Evolutionary conservation across 2,329 filamentous ascomycete genomes (phyloP).

Genomic region (Amphichorda felina): DNA sequence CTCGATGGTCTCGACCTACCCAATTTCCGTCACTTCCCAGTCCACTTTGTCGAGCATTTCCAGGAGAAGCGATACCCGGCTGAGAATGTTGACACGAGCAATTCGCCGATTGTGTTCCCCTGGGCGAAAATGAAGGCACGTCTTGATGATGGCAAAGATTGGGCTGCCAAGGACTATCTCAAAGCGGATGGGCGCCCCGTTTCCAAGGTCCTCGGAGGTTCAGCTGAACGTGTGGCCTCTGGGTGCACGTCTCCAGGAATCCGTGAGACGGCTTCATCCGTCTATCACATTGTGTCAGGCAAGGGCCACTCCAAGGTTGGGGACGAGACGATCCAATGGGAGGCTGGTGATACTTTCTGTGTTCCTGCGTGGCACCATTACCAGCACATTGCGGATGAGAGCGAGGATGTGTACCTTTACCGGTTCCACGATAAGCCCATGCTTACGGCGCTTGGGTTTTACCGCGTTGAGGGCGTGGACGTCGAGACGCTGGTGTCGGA

Average conservation of each 20-base stretch:
- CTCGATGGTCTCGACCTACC: constrained; percentile 42
- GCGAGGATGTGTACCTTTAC: no score
- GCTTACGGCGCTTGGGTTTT: no score
- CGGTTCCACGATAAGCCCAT: no score
- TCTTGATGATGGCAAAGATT: neutral
- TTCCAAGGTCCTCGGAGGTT: constrained; percentile 30
- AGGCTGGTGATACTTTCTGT: no score
- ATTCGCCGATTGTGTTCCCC: constrained; percentile 33
- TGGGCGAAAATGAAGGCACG: constrained; percentile 27
- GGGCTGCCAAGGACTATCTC: constrained; percentile 15
- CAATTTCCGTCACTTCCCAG: constrained; percentile 33
- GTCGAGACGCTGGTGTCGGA: no score
- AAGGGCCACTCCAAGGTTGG: no score
- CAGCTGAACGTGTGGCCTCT: constrained; percentile 28
- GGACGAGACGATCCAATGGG: no score
- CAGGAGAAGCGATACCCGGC: constrained; percentile 27
- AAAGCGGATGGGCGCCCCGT: constrained; percentile 12
- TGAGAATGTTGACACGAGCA: constrained; percentile 4
- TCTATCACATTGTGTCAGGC: constrained; percentile 48
- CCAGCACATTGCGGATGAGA: no score
- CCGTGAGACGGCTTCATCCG: constrained; percentile 36
- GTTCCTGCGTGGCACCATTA: no score
- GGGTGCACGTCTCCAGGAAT: constrained; percentile 20
- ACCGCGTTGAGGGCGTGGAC: no score
- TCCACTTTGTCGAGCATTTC: constrained; percentile 41